Base-by-base conservation (phyloP, 306 rosid genomes). In the Quercus berberidifolia region DNA sequence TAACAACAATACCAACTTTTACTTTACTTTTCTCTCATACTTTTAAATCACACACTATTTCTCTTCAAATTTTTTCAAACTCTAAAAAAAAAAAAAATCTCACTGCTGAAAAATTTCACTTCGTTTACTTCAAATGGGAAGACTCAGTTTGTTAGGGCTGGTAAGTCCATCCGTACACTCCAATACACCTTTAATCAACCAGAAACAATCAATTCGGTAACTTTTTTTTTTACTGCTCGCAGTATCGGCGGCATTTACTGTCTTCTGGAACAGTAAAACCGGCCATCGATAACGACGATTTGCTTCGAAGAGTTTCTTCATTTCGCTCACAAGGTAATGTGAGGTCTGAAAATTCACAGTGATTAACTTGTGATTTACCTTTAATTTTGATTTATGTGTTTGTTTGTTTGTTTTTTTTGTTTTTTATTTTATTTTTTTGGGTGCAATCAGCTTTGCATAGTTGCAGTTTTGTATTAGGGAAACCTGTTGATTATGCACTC, bases 201-300 rank as follows among this genome's bases (percentile, higher is more conserved):
- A 1, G 46, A 41, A 8, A 41, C 11, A 41, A 41, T 58, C 70
- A 0, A 63, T 65, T 64, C 21, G 25, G 76, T 28, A 5, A n/a
- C 23, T 6, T 55, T 19, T 62, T 72, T 51, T 21, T 52, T 55
- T 68, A 3, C 75, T 70, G 13, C 69, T 59, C 73, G 85, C 91
- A 90, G 98, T 84, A 76, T 84, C 93, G 91, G 89, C 91, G 89
- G 80, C 84, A 78, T 71, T 81, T 93, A 60, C 73, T 86, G 65
- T 83, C 93, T 25, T 82, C 91, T 11, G 9, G 78, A 74, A 73
- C 86, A 19, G 85, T 73, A 21, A 86, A 82, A 74, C 72, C 85
- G 60, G 43, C 80, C 25, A 69, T 79, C 56, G 84, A 77, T 67
- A 74, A 73, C 69, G 83, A 75, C 6, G 28, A 81, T 19, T 70